Base-by-base conservation (phyloP, 2,329 filamentous ascomycete species). In the Akanthomyces dipterigenus region DNA sequence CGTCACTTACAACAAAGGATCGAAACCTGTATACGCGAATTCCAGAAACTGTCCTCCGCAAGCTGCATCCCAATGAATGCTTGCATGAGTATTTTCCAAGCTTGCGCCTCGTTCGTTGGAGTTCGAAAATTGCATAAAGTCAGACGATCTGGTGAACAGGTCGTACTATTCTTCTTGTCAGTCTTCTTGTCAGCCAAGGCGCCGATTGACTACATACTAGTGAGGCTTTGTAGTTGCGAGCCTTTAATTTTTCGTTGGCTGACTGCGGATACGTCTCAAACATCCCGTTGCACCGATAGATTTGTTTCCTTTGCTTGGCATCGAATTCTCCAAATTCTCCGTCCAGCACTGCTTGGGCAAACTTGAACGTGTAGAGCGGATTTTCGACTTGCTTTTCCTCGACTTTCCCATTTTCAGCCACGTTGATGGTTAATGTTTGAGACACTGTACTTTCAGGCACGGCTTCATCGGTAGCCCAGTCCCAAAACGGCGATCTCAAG, bases 401-500 rank as follows among this genome's bases (percentile, higher is more conserved):
- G 22, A 75, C 55, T 18, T 63, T 63, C 42, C 67, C 64, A 55
- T 75, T 75, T 24, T 71, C 68, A 3, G 80, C 76, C 20, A 78
- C 71, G n/a, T 73, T 75, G 62, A 82, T 70, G 5, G 61, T 72
- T 54, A 78, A 67, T 12, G 69, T 75, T 45, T 69, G 65, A 28
- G 69, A 67, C 2, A 69, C 69, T 2, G 71, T 76, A n/a, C 75
- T 74, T 0, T 67, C 64, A 3, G 82, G 82, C 3, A 85, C 72
- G n/a, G 65, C 63, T 3, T 74, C 64, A 38, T 78, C 68, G 3
- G 65, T 62, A 2, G 75, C 80, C 82, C 81, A 85, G 70, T 84
- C 82, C 82, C 82, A 84, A 70, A 74, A 83, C 2, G 82, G 80
- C 14, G 77, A 69, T 36, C 81, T 76, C 28, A 84, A 73, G 0